phyloP scores from a whole-genome alignment of 257 asterid genomes.

The Thymus quinquecostatus region DNA sequence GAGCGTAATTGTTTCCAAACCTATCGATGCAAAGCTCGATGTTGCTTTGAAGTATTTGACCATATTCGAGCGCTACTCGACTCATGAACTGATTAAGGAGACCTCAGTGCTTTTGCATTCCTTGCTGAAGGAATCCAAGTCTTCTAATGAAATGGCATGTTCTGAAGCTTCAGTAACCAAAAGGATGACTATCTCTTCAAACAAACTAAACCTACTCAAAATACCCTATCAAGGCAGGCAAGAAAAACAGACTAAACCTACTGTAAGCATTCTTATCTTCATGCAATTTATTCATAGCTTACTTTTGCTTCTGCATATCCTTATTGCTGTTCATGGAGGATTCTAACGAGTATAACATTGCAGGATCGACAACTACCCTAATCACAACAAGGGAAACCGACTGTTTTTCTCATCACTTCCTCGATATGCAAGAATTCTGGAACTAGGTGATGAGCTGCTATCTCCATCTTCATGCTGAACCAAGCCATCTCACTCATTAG shows the following conservation, averaged over 20 bases:
- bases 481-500: too few species aligned
- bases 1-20: constrained; percentile 48
- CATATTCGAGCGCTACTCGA: constrained; percentile 54
- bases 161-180: constrained; percentile 17
- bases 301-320: background rate
- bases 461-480: too few species aligned
- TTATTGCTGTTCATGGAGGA: constrained; percentile 1
- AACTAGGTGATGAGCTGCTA: background rate
- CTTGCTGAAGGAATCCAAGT: constrained; percentile 44
- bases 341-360: constrained; percentile 15
- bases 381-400: background rate
- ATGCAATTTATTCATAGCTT: background rate
- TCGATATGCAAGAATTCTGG: background rate
- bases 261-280: background rate
- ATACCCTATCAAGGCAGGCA: background rate
- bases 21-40: constrained; percentile 49
- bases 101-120: constrained; percentile 64
- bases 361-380: constrained; percentile 15
- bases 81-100: constrained; percentile 46
- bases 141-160: constrained; percentile 31
- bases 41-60: constrained; percentile 56
- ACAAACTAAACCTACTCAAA: too few species aligned
- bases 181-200: constrained; percentile 20
- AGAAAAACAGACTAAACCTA: background rate
- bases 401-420: background rate